Evolutionary conservation across 768 basidiomycete genomes (phyloP).

Genomic region (Naganishia antarctica): DNA sequence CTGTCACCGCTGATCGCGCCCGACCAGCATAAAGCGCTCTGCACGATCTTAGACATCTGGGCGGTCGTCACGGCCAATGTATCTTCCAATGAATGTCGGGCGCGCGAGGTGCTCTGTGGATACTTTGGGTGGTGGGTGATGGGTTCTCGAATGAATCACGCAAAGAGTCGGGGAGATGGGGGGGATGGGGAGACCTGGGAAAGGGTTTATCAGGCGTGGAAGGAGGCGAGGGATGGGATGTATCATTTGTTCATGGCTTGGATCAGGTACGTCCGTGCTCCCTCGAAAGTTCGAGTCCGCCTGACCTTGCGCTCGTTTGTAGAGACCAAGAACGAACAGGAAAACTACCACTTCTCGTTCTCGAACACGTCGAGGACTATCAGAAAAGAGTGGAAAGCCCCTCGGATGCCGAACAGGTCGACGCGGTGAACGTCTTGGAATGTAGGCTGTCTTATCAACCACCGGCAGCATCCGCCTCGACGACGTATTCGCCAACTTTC

Average conservation of each 20-base stretch:
- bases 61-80: background rate
- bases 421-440: background rate
- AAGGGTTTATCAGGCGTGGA: background rate
- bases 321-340: background rate
- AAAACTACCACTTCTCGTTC: background rate
- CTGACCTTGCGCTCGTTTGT: background rate
- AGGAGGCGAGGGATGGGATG: background rate
- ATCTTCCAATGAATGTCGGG: background rate
- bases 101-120: background rate
- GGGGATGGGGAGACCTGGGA: background rate
- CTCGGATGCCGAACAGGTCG: background rate
- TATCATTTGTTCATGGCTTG: slow-evolving; percentile 4
- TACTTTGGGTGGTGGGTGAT: background rate
- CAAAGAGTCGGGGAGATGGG: background rate
- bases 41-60: background rate
- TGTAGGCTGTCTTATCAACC: background rate
- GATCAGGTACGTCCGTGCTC: slow-evolving; percentile 2
- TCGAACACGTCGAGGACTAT: background rate
- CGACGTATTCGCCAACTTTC: background rate
- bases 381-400: background rate
- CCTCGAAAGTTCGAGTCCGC: background rate
- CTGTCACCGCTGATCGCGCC: background rate
- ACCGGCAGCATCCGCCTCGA: background rate
- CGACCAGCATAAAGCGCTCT: background rate
- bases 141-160: background rate